Conservation (phyloP, 2,329 filamentous ascomycete genomes). For the Calonectria montana region DNA sequence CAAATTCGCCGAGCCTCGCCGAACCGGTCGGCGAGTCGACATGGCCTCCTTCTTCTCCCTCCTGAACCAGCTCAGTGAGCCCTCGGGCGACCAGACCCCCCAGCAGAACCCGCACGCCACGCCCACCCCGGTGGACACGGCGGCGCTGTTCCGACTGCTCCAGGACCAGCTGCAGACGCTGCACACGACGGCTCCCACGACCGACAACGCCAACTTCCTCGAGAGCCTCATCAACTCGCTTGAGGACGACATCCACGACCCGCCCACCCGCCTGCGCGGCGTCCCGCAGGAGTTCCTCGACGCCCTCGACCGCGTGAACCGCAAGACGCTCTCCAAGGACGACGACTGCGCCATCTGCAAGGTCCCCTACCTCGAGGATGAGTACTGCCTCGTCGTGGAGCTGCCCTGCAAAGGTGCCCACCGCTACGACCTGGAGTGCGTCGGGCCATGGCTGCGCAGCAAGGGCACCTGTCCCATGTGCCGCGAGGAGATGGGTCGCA, state of each 20-base stretch:
- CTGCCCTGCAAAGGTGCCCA: conserved; percentile 70
- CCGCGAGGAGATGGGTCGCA: conserved; percentile 68
- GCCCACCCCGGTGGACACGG: conserved; percentile 70
- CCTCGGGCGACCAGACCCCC: conserved; percentile 46
- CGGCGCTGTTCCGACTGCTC: conserved; percentile 68
- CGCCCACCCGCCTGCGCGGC: conserved; percentile 63
- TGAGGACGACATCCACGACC: conserved; percentile 62
- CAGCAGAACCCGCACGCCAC: conserved; percentile 67
- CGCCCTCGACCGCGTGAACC: conserved; percentile 66
- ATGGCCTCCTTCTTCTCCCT: conserved; percentile 73
- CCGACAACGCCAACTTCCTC: conserved; percentile 63
- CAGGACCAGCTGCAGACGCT: conserved; percentile 68
- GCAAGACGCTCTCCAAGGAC: conserved; percentile 60
- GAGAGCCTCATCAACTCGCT: conserved; percentile 59
- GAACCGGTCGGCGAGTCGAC: conserved; percentile 65
- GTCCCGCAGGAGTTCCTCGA: conserved; percentile 71
- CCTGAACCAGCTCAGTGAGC: conserved; percentile 63
- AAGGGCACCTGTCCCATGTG: conserved; percentile 75
- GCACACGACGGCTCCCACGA: conserved; percentile 60
- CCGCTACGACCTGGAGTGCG: conserved; percentile 74
- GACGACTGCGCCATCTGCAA: conserved; percentile 73
- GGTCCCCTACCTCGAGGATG: conserved; percentile 70
- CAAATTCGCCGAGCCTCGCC: conserved; percentile 53
- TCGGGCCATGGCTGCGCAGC: conserved; percentile 72
- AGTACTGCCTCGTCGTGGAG: conserved; percentile 72